Percentiles rank a stretch among this genome's conserved stretches.
phyloP scores from a whole-genome alignment of 2,329 filamentous ascomycete species.

The Cadophora sp. region DNA sequence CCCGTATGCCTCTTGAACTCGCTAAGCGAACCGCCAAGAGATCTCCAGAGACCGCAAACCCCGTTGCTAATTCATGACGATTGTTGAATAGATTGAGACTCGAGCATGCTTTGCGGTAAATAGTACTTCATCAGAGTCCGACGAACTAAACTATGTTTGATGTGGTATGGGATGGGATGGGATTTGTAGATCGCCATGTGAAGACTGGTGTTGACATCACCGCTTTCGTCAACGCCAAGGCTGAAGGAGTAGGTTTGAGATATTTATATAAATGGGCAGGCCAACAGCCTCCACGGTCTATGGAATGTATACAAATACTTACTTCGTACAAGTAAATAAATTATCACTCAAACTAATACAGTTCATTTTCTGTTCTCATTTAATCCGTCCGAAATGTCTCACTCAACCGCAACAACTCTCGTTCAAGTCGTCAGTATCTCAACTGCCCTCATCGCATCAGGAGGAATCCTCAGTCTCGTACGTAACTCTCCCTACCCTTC shows the following conservation, averaged over 20 bases:
- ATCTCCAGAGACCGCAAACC: conserved; percentile 13
- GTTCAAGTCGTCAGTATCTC: conserved; percentile 3
- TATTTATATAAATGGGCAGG: not conserved
- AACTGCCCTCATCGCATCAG: conserved; percentile 11
- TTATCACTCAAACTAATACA: not conserved
- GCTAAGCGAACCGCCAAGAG: not conserved
- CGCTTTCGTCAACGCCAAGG: not conserved
- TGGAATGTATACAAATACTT: not conserved
- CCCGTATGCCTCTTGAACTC: not conserved
- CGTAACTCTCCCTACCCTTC: not conserved
- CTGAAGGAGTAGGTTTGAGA: not conserved
- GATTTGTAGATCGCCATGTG: not conserved
- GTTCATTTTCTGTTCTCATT: not conserved
- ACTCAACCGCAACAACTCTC: conserved; percentile 2
- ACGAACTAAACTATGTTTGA: not conserved
- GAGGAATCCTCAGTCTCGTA: conserved; percentile 1
- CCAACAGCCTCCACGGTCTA: not conserved
- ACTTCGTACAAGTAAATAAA: not conserved
- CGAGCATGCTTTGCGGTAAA: not conserved
- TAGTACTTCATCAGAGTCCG: not conserved
- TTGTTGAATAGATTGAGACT: not conserved
- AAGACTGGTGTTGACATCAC: not conserved
- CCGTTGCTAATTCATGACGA: not conserved
- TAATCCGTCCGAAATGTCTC: not conserved
- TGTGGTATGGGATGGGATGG: not conserved